Percentiles rank a stretch among this genome's conserved stretches.
These are phyloP conservation scores for Candida broadrunensis DNA, from an alignment of 805 yeast species.

Conservation along the genomic window DNA sequence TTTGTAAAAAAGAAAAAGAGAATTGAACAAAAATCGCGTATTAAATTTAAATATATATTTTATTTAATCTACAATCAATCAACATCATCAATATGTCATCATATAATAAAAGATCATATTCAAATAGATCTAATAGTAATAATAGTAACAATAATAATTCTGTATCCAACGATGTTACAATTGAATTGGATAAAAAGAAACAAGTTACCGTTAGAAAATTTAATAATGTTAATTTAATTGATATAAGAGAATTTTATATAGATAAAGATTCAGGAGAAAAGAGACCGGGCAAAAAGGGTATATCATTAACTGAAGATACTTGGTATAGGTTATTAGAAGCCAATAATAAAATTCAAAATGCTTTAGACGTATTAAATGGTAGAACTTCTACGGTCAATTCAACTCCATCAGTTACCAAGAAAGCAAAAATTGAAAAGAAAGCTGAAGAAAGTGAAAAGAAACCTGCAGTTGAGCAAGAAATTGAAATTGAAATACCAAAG, in stretches of 20 bases:
- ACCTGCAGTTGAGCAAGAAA: slow-evolving; percentile 1
- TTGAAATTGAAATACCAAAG: background rate
- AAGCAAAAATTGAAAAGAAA: slow-evolving; percentile 5
- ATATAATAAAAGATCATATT: background rate
- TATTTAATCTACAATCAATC: too few relatives aligned
- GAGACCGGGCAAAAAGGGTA: slow-evolving; percentile 81
- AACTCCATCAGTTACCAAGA: background rate
- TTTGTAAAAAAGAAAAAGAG: too few relatives aligned
- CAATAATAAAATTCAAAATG: slow-evolving; percentile 47
- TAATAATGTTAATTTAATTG: slow-evolving; percentile 65
- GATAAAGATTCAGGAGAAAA: slow-evolving; percentile 54
- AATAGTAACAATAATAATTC: background rate
- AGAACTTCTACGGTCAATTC: background rate
- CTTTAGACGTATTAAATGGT: slow-evolving; percentile 38
- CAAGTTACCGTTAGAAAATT: slow-evolving; percentile 71
- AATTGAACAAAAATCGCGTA: too few relatives aligned
- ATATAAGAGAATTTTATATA: slow-evolving; percentile 77
- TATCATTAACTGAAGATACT: slow-evolving; percentile 54
- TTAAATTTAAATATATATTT: too few relatives aligned
- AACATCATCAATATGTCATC: background rate
- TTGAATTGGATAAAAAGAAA: slow-evolving; percentile 44
- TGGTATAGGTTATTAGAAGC: slow-evolving; percentile 50
- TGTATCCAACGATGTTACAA: slow-evolving; percentile 10
- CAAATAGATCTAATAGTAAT: background rate
- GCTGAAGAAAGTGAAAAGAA: slow-evolving; percentile 1